Base-by-base conservation (phyloP, 371 early-diverging fungal genomes). In the Apophysomyces ossiformis region DNA sequence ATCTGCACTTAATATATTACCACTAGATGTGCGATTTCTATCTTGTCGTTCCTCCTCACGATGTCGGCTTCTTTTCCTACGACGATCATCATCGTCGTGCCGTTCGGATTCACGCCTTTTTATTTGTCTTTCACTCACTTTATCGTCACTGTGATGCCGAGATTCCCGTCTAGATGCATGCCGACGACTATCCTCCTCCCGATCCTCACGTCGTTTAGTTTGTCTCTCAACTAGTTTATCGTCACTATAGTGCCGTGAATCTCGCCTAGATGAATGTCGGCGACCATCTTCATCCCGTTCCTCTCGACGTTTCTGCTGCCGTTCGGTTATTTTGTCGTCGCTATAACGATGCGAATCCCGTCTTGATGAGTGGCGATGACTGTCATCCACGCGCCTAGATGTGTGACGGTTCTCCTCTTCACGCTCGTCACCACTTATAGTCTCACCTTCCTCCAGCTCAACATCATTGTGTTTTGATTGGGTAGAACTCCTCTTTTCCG, bases 371-470 rank as follows among this genome's bases (percentile, higher is more conserved):
- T 36, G 70, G 62, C 11, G 70, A 66, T 37, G 70, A 63, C 21
- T 50, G 21, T 21, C 21, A 11, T 50, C 21, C 21, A 21, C 54
- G 16, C 54, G 54, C 54, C 54, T 50, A 2, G 54, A 50, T 32
- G 21, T 21, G 8, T 16, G 54, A 50, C 54, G 54, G 21, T 21
- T 50, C n/a, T 50, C 54, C 9, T 50, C 54, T 21, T 16, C 54
- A 16, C 54, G 54, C 11, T 50, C 54, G 11, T 50, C 54, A 2
- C 54, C 54, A 37, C 70, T 70, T 41, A 70, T 63, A 5, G 66
- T 70, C 54, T 70, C 70, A 4, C 70, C 70, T 66, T 70, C 70
- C 54, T 70, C 70, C n/a, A 70, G 35, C 36, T 70, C 70, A 4
- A 47, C 35, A 7, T 37, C 37, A 35, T 36, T 26, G 32, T 60